Percentiles rank a stretch among this genome's conserved stretches.
Conservation (phyloP, 192 early-diverging fungal genomes). For the Podochytrium sp. region DNA sequence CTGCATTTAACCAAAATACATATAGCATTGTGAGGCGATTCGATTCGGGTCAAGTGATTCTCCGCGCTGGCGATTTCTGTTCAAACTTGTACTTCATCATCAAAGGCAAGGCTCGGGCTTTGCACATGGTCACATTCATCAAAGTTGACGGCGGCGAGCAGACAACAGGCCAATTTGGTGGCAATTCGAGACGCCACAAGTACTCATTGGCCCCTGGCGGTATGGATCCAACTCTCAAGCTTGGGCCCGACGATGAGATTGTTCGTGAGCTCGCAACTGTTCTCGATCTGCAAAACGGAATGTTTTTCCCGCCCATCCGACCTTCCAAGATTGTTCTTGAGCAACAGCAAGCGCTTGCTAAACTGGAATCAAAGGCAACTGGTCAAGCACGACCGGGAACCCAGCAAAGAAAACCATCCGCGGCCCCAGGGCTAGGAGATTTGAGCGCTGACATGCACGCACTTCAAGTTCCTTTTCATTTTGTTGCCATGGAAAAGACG, state of each 20-base stretch:
- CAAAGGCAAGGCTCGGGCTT: slow-evolving; percentile 21
- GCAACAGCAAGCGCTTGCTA: background rate
- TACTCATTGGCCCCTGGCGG: slow-evolving; percentile 21
- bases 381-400: background rate
- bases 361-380: background rate
- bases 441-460: background rate
- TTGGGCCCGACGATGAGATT: slow-evolving; percentile 16
- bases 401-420: background rate
- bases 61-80: slow-evolving; percentile 33
- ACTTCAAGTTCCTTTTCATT: slow-evolving; percentile 28
- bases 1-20: no score
- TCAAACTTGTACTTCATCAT: slow-evolving; percentile 34
- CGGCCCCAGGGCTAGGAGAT: background rate
- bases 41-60: slow-evolving; percentile 19
- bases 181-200: slow-evolving; percentile 2
- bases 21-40: slow-evolving; percentile 30
- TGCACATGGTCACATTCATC: slow-evolving; percentile 24
- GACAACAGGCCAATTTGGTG: background rate
- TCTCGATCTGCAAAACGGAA: slow-evolving; percentile 17
- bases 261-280: slow-evolving; percentile 34
- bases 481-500: slow-evolving; percentile 19
- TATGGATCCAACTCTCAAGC: background rate
- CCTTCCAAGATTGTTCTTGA: slow-evolving; percentile 11
- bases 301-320: slow-evolving; percentile 28
- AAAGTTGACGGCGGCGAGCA: slow-evolving; percentile 17